A percentile compares a stretch with the other conserved stretches of the same genome.
phyloP scores from a whole-genome alignment of 352 stramenopile species.

The Phytophthora cactorum region DNA sequence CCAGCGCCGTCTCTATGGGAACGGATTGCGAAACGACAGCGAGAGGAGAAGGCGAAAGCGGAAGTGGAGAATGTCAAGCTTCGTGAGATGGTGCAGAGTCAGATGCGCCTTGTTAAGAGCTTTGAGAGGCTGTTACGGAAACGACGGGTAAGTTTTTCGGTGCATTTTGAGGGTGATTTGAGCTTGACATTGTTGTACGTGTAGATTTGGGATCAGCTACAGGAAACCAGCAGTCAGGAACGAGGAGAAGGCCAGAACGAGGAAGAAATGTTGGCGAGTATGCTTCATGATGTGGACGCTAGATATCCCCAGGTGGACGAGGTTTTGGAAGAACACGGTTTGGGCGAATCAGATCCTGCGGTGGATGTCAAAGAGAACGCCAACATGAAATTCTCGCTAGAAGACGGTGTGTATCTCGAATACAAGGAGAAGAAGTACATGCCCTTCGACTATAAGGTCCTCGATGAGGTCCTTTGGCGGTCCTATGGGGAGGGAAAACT shows the following conservation, averaged over 20 bases:
- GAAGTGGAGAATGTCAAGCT: constrained; percentile 59
- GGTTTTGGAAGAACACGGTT: constrained; percentile 17
- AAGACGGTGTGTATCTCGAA: constrained; percentile 38
- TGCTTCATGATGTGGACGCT: constrained; percentile 24
- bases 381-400: constrained; percentile 33
- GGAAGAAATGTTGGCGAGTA: constrained; percentile 33
- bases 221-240: constrained; percentile 21
- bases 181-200: not conserved
- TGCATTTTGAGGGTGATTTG: not conserved
- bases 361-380: constrained; percentile 20
- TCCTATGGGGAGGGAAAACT: constrained; percentile 34
- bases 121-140: constrained; percentile 51
- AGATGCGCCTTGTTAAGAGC: constrained; percentile 43
- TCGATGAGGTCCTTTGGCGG: constrained; percentile 44
- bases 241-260: constrained; percentile 13
- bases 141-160: constrained; percentile 27
- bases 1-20: constrained; percentile 42
- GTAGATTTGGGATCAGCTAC: constrained; percentile 39
- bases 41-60: constrained; percentile 39
- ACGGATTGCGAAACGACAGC: constrained; percentile 46
- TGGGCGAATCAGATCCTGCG: constrained; percentile 25
- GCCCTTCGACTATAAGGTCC: constrained; percentile 36
- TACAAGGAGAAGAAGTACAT: constrained; percentile 48
- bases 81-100: constrained; percentile 44
- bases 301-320: constrained; percentile 23